Conservation (phyloP, 345 rosid species). For the Eucalyptus decipiens region DNA sequence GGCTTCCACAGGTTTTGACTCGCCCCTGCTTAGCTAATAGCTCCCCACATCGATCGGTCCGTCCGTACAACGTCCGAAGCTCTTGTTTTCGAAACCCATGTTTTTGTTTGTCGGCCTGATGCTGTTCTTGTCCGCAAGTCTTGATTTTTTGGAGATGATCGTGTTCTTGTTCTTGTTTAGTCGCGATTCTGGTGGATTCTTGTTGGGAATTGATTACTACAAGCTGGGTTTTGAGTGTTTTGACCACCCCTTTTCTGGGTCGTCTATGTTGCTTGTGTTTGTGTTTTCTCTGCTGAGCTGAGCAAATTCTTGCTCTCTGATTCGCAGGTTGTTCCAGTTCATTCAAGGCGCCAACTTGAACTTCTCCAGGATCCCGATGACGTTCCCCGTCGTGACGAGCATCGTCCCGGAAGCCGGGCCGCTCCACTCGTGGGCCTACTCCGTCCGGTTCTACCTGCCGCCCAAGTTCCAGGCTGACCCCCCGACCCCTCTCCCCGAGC, state of each 20-base stretch:
- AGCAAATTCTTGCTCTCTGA: background rate
- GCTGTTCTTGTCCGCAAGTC: background rate
- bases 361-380: constrained; percentile 50
- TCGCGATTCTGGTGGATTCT: background rate
- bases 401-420: constrained; percentile 61
- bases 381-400: constrained; percentile 50
- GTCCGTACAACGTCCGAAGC: background rate
- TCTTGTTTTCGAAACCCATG: too few relatives aligned
- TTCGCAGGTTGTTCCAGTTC: constrained; percentile 48
- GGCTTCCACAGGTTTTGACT: constrained; percentile 47
- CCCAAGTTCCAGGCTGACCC: constrained; percentile 42
- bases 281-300: background rate
- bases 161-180: background rate
- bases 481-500: constrained; percentile 45
- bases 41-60: background rate
- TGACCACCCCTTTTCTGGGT: background rate
- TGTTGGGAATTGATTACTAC: background rate
- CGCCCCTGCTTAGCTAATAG: too few relatives aligned
- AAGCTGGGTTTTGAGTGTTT: background rate
- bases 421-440: constrained; percentile 38
- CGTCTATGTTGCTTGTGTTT: too few relatives aligned
- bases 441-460: constrained; percentile 41
- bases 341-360: constrained; percentile 65
- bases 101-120: background rate
- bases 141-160: background rate